Evolutionary conservation across 345 rosid species (phyloP), one percentile per base, ranked within the genome.

Genomic region (Pistacia integerrima): DNA sequence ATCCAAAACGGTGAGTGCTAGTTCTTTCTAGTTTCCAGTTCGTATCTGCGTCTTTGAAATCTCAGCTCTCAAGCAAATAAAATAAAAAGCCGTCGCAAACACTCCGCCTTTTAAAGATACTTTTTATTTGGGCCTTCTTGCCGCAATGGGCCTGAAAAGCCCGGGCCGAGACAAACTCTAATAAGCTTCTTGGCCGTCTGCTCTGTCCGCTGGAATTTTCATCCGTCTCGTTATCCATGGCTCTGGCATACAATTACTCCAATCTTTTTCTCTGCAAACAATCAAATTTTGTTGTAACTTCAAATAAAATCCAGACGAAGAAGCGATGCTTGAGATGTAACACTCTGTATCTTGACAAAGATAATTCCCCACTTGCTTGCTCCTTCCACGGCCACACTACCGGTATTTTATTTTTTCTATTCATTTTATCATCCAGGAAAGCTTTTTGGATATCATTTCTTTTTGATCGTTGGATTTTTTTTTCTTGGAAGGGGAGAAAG

Each of bases 371-470:
- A 8, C 66, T 63, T 13, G 88, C 89, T 25, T 90, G 90, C 82
- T 81, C 83, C 72, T 90, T 88, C 81, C 90, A 90, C 44, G 92
- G 94, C 73, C 88, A 87, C 83, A 74, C 83, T 76, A 87, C 84
- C 9, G 94, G 92, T 84, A 82, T 18, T 8, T 41, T 55, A 1
- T 2, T 44, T 17, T 3, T 4, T 33, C 2, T 63, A 6, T 30
- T 30, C 33, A 30, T 30, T 30, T 30, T 30, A 30, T 2, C 33
- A 30, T 30, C 33, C 33, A 30, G 3, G 33, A 30, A 30, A 30
- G 3, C 2, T 30, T 30, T 30, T 0, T 30, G 33, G 33, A 30
- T 30, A 30, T 2, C 33, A 30, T 67, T 33, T 20, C 5, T 22
- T 52, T 28, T 5, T 13, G 1, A 49, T 49, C 13, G 54, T 49